Evolutionary conservation across 129 eudicot species (phyloP), one percentile per base, ranked within the genome.

Genomic region (Tagetes erecta): DNA sequence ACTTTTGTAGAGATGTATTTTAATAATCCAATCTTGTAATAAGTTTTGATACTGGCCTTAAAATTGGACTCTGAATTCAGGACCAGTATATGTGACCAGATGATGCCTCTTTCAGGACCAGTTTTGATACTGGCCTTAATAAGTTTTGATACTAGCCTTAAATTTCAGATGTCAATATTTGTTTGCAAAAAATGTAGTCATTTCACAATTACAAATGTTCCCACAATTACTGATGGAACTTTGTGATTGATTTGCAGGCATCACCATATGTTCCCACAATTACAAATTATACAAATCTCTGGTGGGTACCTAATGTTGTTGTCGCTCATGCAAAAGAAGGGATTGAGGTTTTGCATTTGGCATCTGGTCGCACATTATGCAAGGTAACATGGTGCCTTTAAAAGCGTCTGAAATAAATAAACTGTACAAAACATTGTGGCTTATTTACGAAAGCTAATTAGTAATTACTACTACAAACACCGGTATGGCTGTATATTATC

Each of bases 301-400:
- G 99, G 99, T 95, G 97, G 99, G 95, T 95, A 40, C 97, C 99
- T 42, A 95, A 95, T 84, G 99, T 91, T 75, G 83, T 95, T 66
- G 97, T 95, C 80, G 97, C 90, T 72, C 97, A 91, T 83, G 89
- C 83, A 73, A 91, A 95, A 80, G 99, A 95, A 87, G 97, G 99
- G 67, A 95, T 95, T 68, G 99, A 95, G 72, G 99, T 88, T 77
- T 77, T 95, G 70, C 99, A 95, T 88, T 75, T 95, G 81, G 99
- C 96, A 76, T 60, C 99, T 60, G 99, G 99, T 30, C 99, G 97
- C 75, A 95, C 97, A 13, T n/a, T 95, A 63, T 94, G 98, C 80
- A 91, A 89, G 97, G 97, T 95, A 77, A 81, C 64, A 73, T 13
- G 71, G 36, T 12, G 12, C 49, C 20, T 41, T 8, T 64, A 14